phyloP scores from a whole-genome alignment of 2,329 filamentous ascomycete genomes.

The Harringtonia aguacate region DNA sequence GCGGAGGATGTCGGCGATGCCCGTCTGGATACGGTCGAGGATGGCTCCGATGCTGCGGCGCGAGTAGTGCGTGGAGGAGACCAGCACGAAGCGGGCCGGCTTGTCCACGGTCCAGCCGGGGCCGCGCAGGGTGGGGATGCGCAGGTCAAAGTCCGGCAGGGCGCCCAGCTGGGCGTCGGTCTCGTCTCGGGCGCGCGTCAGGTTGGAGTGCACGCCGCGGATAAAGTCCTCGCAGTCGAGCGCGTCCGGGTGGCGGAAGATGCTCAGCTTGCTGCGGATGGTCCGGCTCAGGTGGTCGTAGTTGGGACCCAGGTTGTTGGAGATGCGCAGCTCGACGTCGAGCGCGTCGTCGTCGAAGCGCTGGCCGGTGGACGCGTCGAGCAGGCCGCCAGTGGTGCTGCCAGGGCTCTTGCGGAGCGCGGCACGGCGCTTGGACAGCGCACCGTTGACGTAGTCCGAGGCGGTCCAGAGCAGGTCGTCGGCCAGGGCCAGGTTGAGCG shows the following conservation, averaged over 20 bases:
- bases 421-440: slow-evolving; percentile 28
- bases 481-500: slow-evolving; percentile 32
- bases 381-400: slow-evolving; percentile 22
- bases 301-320: slow-evolving; percentile 38
- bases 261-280: slow-evolving; percentile 29
- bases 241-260: slow-evolving; percentile 32
- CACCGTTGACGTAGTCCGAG: slow-evolving; percentile 28
- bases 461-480: slow-evolving; percentile 37
- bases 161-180: slow-evolving; percentile 28
- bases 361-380: slow-evolving; percentile 26
- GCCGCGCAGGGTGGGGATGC: slow-evolving; percentile 33
- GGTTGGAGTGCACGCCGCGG: slow-evolving; percentile 23
- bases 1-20: slow-evolving; percentile 36
- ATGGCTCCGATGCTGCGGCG: slow-evolving; percentile 35
- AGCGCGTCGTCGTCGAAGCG: slow-evolving; percentile 33
- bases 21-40: slow-evolving; percentile 39
- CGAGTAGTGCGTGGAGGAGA: slow-evolving; percentile 28
- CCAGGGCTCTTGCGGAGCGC: slow-evolving; percentile 29
- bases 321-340: slow-evolving; percentile 32
- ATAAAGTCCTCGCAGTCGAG: slow-evolving; percentile 35
- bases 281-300: slow-evolving; percentile 32
- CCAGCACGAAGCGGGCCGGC: slow-evolving; percentile 33
- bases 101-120: slow-evolving; percentile 33
- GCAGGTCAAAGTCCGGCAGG: slow-evolving; percentile 37
- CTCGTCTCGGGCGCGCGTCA: slow-evolving; percentile 26